These are phyloP conservation scores for Lepraria neglecta DNA, from an alignment of 495 filamentous ascomycete genomes.

Conservation along the genomic window DNA sequence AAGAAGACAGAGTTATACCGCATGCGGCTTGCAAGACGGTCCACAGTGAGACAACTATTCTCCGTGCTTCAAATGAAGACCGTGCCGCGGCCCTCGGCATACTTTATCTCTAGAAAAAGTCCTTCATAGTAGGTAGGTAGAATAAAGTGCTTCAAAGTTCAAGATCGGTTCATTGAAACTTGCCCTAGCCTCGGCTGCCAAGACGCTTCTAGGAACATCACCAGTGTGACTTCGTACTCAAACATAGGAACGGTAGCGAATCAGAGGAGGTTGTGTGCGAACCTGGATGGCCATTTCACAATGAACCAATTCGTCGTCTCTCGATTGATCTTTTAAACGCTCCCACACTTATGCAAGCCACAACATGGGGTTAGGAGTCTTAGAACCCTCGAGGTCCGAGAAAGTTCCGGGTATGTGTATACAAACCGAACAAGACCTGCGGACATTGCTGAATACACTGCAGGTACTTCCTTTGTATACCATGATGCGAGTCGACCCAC, in stretches of 20 bases:
- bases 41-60: too few relatives aligned
- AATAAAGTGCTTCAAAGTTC: too few relatives aligned
- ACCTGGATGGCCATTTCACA: not conserved
- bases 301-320: not conserved
- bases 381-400: slow-evolving; percentile 56
- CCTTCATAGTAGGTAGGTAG: too few relatives aligned
- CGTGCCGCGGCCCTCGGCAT: too few relatives aligned
- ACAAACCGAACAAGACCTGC: not conserved
- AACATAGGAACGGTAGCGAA: not conserved
- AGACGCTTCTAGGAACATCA: too few relatives aligned
- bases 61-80: too few relatives aligned
- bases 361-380: slow-evolving; percentile 76
- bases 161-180: too few relatives aligned
- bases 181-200: too few relatives aligned
- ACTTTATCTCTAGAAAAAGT: too few relatives aligned
- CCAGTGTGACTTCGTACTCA: not conserved
- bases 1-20: too few relatives aligned
- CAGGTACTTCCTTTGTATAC: slow-evolving; percentile 61
- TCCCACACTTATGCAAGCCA: not conserved
- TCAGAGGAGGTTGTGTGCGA: not conserved
- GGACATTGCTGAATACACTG: slow-evolving; percentile 10
- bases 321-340: not conserved
- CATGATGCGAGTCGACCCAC: slow-evolving; percentile 47
- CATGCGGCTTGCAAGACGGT: too few relatives aligned
- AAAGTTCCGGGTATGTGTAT: slow-evolving; percentile 64